A percentile compares a stretch with the other conserved stretches of the same genome.
These are phyloP conservation scores for Ascomycota sp. DNA, from an alignment of 2,329 filamentous ascomycete genomes.

Conservation along the genomic window DNA sequence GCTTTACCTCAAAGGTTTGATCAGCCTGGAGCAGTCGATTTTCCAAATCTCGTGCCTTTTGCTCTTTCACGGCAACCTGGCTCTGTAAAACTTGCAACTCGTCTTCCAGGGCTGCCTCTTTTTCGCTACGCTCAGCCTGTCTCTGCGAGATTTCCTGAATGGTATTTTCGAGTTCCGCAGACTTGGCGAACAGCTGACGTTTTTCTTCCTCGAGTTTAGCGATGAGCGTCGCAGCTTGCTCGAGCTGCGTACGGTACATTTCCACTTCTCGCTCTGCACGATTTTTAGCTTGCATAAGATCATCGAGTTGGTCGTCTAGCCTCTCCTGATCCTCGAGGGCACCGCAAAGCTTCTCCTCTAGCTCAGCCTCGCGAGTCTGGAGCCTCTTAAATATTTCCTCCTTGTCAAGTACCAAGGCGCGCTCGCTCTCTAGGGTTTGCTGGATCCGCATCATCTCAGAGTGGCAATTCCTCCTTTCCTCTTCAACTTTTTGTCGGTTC, in stretches of 20 bases:
- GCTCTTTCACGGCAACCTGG: slow-evolving; percentile 69
- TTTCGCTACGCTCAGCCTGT: slow-evolving; percentile 50
- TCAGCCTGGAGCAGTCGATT: slow-evolving; percentile 62
- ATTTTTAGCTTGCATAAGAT: slow-evolving; percentile 71
- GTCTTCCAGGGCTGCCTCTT: slow-evolving; percentile 54
- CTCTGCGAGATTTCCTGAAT: slow-evolving; percentile 47
- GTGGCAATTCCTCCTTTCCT: slow-evolving; percentile 72
- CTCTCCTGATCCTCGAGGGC: slow-evolving; percentile 86
- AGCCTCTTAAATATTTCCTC: slow-evolving; percentile 98
- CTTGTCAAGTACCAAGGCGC: slow-evolving; percentile 87
- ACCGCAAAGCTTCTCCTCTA: slow-evolving; percentile 78
- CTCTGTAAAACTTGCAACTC: slow-evolving; percentile 84
- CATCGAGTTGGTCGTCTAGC: slow-evolving; percentile 81
- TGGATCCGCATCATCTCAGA: slow-evolving; percentile 74
- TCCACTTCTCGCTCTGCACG: slow-evolving; percentile 69
- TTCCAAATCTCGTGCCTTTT: slow-evolving; percentile 75
- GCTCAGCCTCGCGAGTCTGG: slow-evolving; percentile 70
- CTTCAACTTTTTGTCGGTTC: slow-evolving; percentile 62
- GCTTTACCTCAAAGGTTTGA: slow-evolving; percentile 71
- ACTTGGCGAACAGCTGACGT: slow-evolving; percentile 42
- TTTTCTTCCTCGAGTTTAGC: slow-evolving; percentile 72
- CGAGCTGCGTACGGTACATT: slow-evolving; percentile 55
- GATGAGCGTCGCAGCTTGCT: slow-evolving; percentile 79
- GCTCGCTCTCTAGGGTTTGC: slow-evolving; percentile 84
- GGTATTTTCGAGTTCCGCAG: slow-evolving; percentile 46